Evolutionary conservation across 208 protist genomes (phyloP).

Genomic region (Trichomonas vaginalis): DNA sequence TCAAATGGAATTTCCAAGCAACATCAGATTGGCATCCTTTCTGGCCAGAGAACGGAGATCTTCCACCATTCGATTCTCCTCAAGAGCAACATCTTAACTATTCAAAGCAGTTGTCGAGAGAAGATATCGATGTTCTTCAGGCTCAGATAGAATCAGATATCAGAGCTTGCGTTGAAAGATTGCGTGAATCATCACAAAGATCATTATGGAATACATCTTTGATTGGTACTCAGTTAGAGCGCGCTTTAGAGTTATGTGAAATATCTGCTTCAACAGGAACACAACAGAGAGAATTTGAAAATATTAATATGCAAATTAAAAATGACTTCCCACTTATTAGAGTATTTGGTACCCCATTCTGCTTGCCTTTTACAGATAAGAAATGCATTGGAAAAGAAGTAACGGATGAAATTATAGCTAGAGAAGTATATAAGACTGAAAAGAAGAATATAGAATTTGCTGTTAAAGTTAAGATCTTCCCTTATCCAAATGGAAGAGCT

Average conservation of each 20-base stretch:
- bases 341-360: neutral
- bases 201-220: neutral
- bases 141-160: neutral
- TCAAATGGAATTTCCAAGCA: neutral
- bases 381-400: neutral
- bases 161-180: neutral
- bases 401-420: neutral
- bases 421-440: neutral
- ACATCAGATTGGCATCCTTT: neutral
- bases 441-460: neutral
- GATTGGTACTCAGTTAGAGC: neutral
- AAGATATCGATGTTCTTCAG: too few species aligned
- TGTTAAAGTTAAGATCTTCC: neutral
- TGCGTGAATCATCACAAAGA: neutral
- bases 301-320: neutral
- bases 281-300: neutral
- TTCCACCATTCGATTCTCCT: neutral
- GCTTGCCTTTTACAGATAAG: neutral
- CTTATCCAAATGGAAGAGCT: neutral
- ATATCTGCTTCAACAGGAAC: neutral
- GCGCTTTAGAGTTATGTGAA: neutral
- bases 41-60: neutral
- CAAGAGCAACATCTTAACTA: neutral
- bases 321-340: neutral
- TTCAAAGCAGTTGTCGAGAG: neutral